Evolutionary conservation across 768 basidiomycete species (phyloP), one percentile per base, ranked within the genome.

Genomic region (Naganishia vishniacii): DNA sequence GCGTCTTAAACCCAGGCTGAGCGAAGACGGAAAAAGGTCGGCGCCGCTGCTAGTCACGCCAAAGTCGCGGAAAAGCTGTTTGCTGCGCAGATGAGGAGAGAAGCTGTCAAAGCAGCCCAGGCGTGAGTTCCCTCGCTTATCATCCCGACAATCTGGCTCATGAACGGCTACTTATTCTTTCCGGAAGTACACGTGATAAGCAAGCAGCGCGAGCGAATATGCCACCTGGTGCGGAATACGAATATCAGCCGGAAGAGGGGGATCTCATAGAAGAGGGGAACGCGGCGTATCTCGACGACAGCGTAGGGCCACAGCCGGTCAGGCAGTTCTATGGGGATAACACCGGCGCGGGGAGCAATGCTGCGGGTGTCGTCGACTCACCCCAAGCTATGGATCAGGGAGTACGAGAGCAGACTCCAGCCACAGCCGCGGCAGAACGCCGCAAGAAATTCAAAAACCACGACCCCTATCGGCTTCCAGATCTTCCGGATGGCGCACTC

Each of bases 381-480:
- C 29, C 29, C 32, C 31, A 5, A 16, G 49, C 6, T 20, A 20
- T 31, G 16, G 6, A 18, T n/a, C n/a, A n/a, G n/a, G n/a, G n/a
- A 34, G 8, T 12, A n/a, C 3, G 3, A 32, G 49, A 51, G 18
- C 49, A 51, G 18, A 32, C 32, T 42, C 72, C 85, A 89, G 69
- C 66, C 40, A 72, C 71, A 59, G 71, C 68, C 3, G 67, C 68
- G 5, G 70, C 72, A 60, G 68, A 73, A 28, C 65, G 71, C 61
- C 76, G 79, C 65, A 79, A 79, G 61, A 78, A 78, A 60, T 79
- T 79, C 66, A 73, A 72, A 9, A 77, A 78, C 32, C 70, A 73
- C 41, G 95, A 99, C 74, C 92, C 93, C 18, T 99, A 99, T 76
- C 84, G 80, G n/a, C 82, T 99, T 13, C 95, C 95, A 1, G 87